A percentile compares a stretch with the other conserved stretches of the same genome.
Evolutionary conservation across 2,329 filamentous ascomycete genomes (phyloP).

Genomic region (Neonectria ditissima): DNA sequence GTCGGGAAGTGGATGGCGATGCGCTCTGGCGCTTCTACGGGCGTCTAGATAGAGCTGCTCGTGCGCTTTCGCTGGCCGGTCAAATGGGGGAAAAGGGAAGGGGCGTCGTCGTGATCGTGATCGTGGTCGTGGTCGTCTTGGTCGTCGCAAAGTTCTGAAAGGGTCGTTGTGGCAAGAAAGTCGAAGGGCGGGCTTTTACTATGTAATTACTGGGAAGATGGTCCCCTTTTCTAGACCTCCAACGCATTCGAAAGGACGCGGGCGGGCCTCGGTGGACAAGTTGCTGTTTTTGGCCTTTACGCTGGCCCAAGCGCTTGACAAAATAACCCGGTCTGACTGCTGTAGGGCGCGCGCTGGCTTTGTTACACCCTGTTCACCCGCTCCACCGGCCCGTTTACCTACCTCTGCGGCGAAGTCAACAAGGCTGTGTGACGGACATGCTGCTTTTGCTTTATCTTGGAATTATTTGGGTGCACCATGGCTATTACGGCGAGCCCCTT

Average conservation of each 20-base stretch:
- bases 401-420: background rate
- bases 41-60: conserved; percentile 10
- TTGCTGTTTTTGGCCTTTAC: conserved; percentile 43
- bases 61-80: conserved; percentile 15
- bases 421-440: background rate
- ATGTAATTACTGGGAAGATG: conserved; percentile 39
- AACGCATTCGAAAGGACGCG: conserved; percentile 41
- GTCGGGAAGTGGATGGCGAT: conserved; percentile 16
- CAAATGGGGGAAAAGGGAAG: conserved; percentile 4
- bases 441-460: background rate
- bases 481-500: background rate
- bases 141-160: conserved; percentile 2
- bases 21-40: conserved; percentile 9
- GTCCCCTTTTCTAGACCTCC: conserved; percentile 48
- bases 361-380: background rate
- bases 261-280: conserved; percentile 42
- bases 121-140: conserved; percentile 32
- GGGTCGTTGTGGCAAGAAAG: conserved; percentile 38
- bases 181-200: conserved; percentile 32
- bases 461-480: no score
- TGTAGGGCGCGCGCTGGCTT: conserved; percentile 13
- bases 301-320: conserved; percentile 47
- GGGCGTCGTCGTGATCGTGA: background rate
- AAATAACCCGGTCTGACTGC: conserved; percentile 36
- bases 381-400: no score